Percentiles rank a stretch among this genome's conserved stretches.
phyloP scores from a whole-genome alignment of 345 rosid genomes.

The Dimocarpus longan region DNA sequence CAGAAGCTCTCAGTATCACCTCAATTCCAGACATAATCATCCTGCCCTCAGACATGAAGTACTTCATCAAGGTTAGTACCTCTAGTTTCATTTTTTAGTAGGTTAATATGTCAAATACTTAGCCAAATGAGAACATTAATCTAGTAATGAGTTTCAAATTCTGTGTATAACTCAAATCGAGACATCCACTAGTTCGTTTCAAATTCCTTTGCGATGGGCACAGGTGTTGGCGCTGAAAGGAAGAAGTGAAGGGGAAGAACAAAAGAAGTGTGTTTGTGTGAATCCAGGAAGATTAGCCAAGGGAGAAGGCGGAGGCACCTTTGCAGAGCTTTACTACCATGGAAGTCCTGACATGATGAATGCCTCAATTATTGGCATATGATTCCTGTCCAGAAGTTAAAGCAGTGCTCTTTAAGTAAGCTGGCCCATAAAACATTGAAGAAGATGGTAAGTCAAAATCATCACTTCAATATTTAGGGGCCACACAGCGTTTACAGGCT shows the following conservation, averaged over 20 bases:
- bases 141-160: neutral
- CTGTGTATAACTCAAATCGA: neutral
- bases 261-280: slow-evolving; percentile 65
- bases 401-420: neutral
- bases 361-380: slow-evolving; percentile 72
- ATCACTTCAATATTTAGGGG: neutral
- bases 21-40: slow-evolving; percentile 72
- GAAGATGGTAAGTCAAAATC: neutral
- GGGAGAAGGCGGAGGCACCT: slow-evolving; percentile 91
- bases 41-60: slow-evolving; percentile 83
- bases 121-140: neutral
- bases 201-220: neutral
- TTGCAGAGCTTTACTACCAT: slow-evolving; percentile 64
- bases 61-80: slow-evolving; percentile 66
- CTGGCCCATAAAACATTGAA: slow-evolving; percentile 6
- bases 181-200: neutral
- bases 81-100: neutral
- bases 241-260: slow-evolving; percentile 55
- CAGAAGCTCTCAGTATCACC: slow-evolving; percentile 58
- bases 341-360: slow-evolving; percentile 60
- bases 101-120: neutral
- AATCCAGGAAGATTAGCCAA: slow-evolving; percentile 89
- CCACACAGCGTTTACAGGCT: neutral
- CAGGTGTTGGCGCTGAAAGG: slow-evolving; percentile 67
- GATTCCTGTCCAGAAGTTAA: slow-evolving; percentile 14